Evolutionary conservation across 2,329 filamentous ascomycete species (phyloP), one percentile per base, ranked within the genome.

Genomic region (Didymella exigua): DNA sequence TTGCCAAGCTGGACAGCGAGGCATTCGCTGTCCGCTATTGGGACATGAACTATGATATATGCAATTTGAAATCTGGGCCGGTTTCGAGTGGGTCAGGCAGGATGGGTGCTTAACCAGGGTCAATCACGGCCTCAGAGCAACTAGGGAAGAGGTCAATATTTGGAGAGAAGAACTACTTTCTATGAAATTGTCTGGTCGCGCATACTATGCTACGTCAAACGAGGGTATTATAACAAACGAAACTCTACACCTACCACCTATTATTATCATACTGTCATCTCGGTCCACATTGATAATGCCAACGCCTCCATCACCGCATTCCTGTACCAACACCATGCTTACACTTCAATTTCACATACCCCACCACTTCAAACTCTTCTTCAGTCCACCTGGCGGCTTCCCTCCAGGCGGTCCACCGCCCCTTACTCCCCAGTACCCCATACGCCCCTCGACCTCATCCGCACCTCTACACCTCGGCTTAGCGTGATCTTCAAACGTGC

Each of bases 401-500:
- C 38, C 19, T 1, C 8, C 30, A 13, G 46, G 46, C 23, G 30
- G 23, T 9, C 37, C 50, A 16, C 16, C 19, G 5, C 47, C 24
- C 13, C 51, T 30, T 0, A 33, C 18, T 2, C 70, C 67, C 69
- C 67, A 72, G 54, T 70, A 70, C 47, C 68, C 67, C 6, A 16
- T 30, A 42, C 24, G 33, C 24, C 45, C 42, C 9, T 36, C 46
- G 1, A 58, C 50, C n/a, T 55, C 51, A 16, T 48, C 42, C 49
- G 64, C 53, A 2, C 42, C 36, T 8, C 52, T 51, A 54, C 82
- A 85, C 29, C 68, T 65, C 5, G 83, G 83, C 36, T 73, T 66
- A 27, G 76, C 78, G 61, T 86, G 83, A 63, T 88, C 85, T 23
- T 84, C 77, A 0, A 73, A 64, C 0, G 72, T 76, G 0, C 86